Conservation (phyloP, 2,329 filamentous ascomycete genomes). For the Sphaerulina musiva region DNA sequence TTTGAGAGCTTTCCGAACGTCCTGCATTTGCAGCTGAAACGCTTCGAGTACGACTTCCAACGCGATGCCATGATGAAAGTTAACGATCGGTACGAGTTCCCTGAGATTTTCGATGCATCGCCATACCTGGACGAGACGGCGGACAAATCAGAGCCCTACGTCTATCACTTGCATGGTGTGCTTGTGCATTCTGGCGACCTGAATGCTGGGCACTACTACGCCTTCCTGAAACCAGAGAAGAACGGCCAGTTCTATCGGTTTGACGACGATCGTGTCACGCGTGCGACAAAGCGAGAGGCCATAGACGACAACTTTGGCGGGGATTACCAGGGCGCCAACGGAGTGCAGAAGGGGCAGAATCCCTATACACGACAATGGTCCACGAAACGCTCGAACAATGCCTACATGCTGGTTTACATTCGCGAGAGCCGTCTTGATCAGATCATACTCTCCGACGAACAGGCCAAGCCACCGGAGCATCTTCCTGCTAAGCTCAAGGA, state of each 20-base stretch:
- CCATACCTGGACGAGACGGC: conserved; percentile 82
- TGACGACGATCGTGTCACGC: conserved; percentile 95
- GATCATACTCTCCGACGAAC: conserved; percentile 68
- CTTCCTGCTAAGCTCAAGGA: conserved; percentile 73
- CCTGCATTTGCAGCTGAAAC: conserved; percentile 88
- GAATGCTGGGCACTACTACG: conserved; percentile 97
- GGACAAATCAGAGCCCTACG: conserved; percentile 81
- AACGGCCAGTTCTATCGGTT: conserved; percentile 95
- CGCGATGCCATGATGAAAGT: conserved; percentile 99
- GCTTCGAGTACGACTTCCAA: conserved; percentile 96
- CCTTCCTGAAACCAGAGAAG: conserved; percentile 87
- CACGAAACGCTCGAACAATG: conserved; percentile 68
- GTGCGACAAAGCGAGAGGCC: conserved; percentile 82
- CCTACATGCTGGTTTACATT: conserved; percentile 98
- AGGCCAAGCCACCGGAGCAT: conserved; percentile 73
- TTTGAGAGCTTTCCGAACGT: conserved; percentile 94
- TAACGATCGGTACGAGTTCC: conserved; percentile 86
- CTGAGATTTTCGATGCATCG: conserved; percentile 72
- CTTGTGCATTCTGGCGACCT: conserved; percentile 94
- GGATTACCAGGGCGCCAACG: conserved; percentile 54
- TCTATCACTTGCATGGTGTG: conserved; percentile 89
- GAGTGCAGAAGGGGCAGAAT: conserved; percentile 54
- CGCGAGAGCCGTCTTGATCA: conserved; percentile 78
- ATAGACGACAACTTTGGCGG: conserved; percentile 96
- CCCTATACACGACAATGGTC: conserved; percentile 59